Base-by-base conservation (phyloP, 371 early-diverging fungal genomes). In the Mucor mucedo region DNA sequence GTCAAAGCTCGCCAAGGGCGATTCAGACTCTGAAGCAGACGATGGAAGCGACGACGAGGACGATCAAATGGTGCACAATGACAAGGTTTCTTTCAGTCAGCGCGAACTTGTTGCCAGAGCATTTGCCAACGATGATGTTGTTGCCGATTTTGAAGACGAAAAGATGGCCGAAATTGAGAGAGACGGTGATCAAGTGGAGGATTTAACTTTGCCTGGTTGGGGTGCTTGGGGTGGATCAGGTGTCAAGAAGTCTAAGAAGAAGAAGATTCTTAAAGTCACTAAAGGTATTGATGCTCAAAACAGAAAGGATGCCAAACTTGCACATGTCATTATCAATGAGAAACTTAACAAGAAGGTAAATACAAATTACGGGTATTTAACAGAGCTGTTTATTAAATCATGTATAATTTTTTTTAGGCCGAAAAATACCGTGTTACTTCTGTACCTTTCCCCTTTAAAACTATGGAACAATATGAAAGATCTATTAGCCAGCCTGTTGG, bases 131-230 rank as follows among this genome's bases (percentile, higher is more conserved):
- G 96, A 98, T 66, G 86, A 95, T 63, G 90, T 95, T 21, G 87
- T 91, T 5, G 87, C 88, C 63, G 93, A 97, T 63, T 97, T 98
- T 77, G 91, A 90, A 55, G 84, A 86, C 6, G 97, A 96, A 71
- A 97, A 96, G 78, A 68, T 76, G 54, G 80, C 70, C 5, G 73
- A 78, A 4, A 82, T 89, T 47, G 88, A 84, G 45, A 88, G 85
- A 30, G 94, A 95, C 38, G 86, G 73, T 16, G 90, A 92, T 40
- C 86, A 94, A 73, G 88, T 87, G 16, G 86, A 87, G 59, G 94
- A 95, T 68, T 60, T 90, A 60, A 92, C 92, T 4, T 79, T 98
- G 52, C 98, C 98, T 27, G 98, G 98, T 58, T 98, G 98, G 95
- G 98, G 96, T 4, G 66, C 84, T 38, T 98, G 98, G 98, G 89